Conservation (phyloP, 352 stramenopile genomes). For the Globisporangium cederbergense region DNA sequence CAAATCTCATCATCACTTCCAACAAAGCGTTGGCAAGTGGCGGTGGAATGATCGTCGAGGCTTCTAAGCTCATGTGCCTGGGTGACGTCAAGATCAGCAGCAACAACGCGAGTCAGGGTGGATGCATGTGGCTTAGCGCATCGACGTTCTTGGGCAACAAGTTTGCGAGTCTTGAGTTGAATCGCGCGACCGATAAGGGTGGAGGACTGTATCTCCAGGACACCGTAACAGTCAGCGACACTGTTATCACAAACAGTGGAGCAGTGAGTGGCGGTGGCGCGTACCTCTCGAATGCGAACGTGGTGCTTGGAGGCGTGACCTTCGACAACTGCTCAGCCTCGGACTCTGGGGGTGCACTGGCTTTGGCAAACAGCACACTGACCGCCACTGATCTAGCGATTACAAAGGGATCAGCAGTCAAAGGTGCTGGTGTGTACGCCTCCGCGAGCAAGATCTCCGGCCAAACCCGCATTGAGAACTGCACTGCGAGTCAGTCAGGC, state of each 20-base stretch:
- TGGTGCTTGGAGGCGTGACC: not conserved
- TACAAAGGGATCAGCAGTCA: not conserved
- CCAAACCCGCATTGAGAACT: not conserved
- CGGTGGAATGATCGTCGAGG: slow-evolving; percentile 10
- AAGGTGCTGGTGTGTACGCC: slow-evolving; percentile 22
- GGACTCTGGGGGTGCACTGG: slow-evolving; percentile 17
- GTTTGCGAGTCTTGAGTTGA: slow-evolving; percentile 2
- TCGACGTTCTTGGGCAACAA: slow-evolving; percentile 13
- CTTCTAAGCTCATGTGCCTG: slow-evolving; percentile 11
- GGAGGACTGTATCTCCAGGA: slow-evolving; percentile 13
- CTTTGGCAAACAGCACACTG: slow-evolving; percentile 3
- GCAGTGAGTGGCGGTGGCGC: slow-evolving; percentile 18
- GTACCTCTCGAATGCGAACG: slow-evolving; percentile 14
- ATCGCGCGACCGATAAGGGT: slow-evolving; percentile 9
- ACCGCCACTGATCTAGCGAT: slow-evolving; percentile 2
- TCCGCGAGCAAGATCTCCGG: slow-evolving; percentile 7
- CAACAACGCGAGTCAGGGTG: slow-evolving; percentile 11
- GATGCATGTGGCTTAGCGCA: slow-evolving; percentile 8
- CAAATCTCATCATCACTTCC: slow-evolving; percentile 3
- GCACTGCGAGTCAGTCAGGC: slow-evolving; percentile 20
- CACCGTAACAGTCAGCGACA: not conserved
- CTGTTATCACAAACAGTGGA: not conserved
- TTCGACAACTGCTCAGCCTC: slow-evolving; percentile 13
- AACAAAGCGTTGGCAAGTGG: slow-evolving; percentile 16
- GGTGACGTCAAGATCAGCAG: not conserved